Conservation (phyloP, 345 rosid species). For the Aurinia saxatilis region DNA sequence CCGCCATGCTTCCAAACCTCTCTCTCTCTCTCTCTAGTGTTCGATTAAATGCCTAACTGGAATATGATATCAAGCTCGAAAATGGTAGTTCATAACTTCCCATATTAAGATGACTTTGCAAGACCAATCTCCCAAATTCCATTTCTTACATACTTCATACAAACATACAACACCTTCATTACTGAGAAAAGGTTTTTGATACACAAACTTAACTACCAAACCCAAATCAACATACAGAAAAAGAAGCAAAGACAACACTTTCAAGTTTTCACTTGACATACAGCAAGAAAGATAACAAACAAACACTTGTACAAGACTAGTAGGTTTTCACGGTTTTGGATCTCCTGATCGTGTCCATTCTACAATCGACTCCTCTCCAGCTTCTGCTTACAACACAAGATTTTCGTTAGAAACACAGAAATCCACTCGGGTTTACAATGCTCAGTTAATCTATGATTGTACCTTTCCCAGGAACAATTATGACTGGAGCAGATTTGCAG, state of each 20-base stretch:
- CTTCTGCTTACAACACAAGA: constrained; percentile 19
- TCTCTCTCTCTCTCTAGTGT: too few species aligned
- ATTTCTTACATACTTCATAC: not conserved
- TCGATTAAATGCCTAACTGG: not conserved
- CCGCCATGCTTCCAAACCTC: constrained; percentile 55
- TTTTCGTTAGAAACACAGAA: not conserved
- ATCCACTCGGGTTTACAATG: not conserved
- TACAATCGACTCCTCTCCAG: constrained; percentile 36
- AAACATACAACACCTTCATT: not conserved
- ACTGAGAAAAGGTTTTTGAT: not conserved
- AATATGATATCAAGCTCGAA: too few species aligned
- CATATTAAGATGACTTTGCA: not conserved
- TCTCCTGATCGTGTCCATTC: constrained; percentile 24
- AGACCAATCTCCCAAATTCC: not conserved
- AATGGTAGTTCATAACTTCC: too few species aligned
- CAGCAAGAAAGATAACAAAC: not conserved
- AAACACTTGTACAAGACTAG: not conserved
- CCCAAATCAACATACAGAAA: not conserved
- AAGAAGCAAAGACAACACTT: not conserved
- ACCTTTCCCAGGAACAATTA: constrained; percentile 84
- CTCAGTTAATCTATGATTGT: not conserved
- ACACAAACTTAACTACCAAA: not conserved
- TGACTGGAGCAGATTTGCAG: constrained; percentile 72
- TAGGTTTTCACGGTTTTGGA: not conserved
- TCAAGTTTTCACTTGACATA: not conserved